Base-by-base conservation (phyloP, 192 early-diverging fungal species). In the Coemansia sp. region DNA sequence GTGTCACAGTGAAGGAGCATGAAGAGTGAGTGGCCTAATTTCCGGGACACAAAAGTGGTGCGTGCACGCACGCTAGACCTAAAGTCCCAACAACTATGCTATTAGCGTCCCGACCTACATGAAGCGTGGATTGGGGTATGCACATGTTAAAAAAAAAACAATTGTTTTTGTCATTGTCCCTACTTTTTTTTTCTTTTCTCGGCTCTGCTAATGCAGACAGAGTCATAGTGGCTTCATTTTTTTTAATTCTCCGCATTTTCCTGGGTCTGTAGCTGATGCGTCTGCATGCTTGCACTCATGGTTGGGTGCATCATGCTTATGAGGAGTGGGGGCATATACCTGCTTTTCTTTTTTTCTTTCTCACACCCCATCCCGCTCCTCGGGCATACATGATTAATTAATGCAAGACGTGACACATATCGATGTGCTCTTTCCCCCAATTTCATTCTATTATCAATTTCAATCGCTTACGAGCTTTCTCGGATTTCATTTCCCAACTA, bases 231-330 rank as follows among this genome's bases (percentile, higher is more conserved):
- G 43, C 13, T 16, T 27, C 27, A 27, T 52, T 54, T 29, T 54
- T 27, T 54, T 54, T 57, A 57, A 57, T 57, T 57, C 54, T 57
- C 54, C 54, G 54, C 57, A 15, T 60, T 60, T 60, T 60, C 31
- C 29, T 60, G 57, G 57, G 57, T 60, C 12, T 36, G 29, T 13
- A 34, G 16, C 15, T 15, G 16, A 18, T 33, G 29, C 29, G 31
- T 31, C 57, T 60, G 57, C 57, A 60, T 60, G 16, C 29, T 34
- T 33, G 7, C 31, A 13, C 31, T 60, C 31, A 36, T 36, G 57
- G 57, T 34, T 34, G 57, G 57, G 57, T 60, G 57, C 57, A 34
- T 34, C 57, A 60, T 60, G 57, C 57, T 60, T 16, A 31, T 60
- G 57, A 60, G 57, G 57, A 18, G 16, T 55, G 54, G 49, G 49